Evolutionary conservation across 768 basidiomycete species (phyloP).

Genomic region (Kwoniella sp.): DNA sequence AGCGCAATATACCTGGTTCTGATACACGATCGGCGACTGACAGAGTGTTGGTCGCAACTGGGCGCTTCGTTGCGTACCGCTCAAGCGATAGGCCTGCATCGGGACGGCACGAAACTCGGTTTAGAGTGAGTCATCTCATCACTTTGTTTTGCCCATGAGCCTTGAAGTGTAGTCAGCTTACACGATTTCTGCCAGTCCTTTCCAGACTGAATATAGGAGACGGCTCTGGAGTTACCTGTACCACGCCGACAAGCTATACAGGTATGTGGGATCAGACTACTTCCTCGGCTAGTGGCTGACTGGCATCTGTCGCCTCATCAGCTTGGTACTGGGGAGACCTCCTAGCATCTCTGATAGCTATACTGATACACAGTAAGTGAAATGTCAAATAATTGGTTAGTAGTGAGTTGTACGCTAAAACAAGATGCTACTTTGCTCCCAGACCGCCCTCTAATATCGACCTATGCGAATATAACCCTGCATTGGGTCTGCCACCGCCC

Average conservation of each 20-base stretch:
- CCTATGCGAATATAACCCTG: slow-evolving; percentile 47
- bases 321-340: slow-evolving; percentile 83
- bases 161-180: too few relatives aligned
- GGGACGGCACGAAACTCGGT: slow-evolving; percentile 76
- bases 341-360: slow-evolving; percentile 83
- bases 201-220: slow-evolving; percentile 82
- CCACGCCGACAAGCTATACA: slow-evolving; percentile 80
- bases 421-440: too few relatives aligned
- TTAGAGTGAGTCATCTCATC: slow-evolving; percentile 60
- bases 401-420: too few relatives aligned
- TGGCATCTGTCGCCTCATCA: slow-evolving; percentile 56
- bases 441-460: slow-evolving; percentile 63
- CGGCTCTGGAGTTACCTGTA: slow-evolving; percentile 84
- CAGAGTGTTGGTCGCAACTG: slow-evolving; percentile 94
- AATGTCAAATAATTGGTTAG: not conserved
- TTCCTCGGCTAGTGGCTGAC: not conserved
- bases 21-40: slow-evolving; percentile 63
- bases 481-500: slow-evolving; percentile 18
- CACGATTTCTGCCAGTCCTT: slow-evolving; percentile 55
- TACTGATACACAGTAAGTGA: slow-evolving; percentile 64
- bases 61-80: slow-evolving; percentile 91
- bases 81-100: slow-evolving; percentile 87
- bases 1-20: slow-evolving; percentile 68
- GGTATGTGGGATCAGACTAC: slow-evolving; percentile 5
- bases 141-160: not conserved